Percentiles rank a stretch among this genome's conserved stretches.
These are phyloP conservation scores for Xylariomycetidae sp. DNA, from an alignment of 2,329 filamentous ascomycete genomes.

Conservation along the genomic window DNA sequence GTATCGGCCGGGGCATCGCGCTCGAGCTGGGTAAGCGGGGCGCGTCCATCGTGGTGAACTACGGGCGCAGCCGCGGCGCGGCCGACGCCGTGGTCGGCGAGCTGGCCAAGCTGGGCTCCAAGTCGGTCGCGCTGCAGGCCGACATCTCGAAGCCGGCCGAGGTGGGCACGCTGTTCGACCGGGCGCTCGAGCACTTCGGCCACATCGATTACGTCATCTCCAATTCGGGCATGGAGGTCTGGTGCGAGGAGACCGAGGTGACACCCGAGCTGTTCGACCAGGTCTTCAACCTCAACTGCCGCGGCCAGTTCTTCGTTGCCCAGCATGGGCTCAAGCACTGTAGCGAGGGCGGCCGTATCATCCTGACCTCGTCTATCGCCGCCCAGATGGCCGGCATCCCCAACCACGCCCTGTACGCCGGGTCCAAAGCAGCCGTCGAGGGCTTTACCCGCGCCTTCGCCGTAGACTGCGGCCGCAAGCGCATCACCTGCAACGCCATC, in stretches of 20 bases:
- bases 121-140: constrained; percentile 56
- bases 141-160: constrained; percentile 57
- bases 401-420: constrained; percentile 68
- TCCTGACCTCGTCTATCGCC: constrained; percentile 69
- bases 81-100: constrained; percentile 54
- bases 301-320: constrained; percentile 73
- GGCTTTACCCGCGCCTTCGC: constrained; percentile 68
- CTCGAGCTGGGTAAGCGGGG: constrained; percentile 63
- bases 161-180: constrained; percentile 60
- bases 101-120: constrained; percentile 51
- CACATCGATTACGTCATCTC: constrained; percentile 68
- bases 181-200: constrained; percentile 61
- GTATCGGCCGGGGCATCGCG: constrained; percentile 63
- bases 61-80: constrained; percentile 49
- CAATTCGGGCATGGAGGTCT: constrained; percentile 68
- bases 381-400: constrained; percentile 61
- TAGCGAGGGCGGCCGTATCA: constrained; percentile 63
- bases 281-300: constrained; percentile 67
- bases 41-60: constrained; percentile 63
- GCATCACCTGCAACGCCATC: constrained; percentile 69
- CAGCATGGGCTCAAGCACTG: constrained; percentile 70
- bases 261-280: constrained; percentile 67
- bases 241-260: constrained; percentile 66
- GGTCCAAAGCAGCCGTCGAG: constrained; percentile 68
- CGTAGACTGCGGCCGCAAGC: constrained; percentile 63